A percentile compares a stretch with the other conserved stretches of the same genome.
phyloP scores from a whole-genome alignment of 208 protist species.

The Tritrichomonas foetus region DNA sequence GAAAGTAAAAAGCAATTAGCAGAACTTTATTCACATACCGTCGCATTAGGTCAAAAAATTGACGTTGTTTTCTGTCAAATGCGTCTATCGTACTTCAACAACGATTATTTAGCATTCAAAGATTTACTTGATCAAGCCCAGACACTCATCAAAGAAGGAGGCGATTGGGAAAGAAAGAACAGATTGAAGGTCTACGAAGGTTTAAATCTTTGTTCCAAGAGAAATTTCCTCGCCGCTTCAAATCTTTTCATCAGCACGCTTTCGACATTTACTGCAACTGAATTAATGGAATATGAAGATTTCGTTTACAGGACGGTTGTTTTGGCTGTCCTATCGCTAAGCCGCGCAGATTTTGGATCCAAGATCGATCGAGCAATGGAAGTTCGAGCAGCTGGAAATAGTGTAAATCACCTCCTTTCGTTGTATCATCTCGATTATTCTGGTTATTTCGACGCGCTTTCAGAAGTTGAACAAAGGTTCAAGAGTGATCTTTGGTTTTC shows the following conservation, averaged over 20 bases:
- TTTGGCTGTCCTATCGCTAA: background rate
- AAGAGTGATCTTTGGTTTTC: conserved; percentile 30
- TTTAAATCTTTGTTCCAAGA: background rate
- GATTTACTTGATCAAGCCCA: conserved; percentile 21
- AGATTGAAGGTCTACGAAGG: conserved; percentile 33
- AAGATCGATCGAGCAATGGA: conserved; percentile 13
- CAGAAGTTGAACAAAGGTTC: background rate
- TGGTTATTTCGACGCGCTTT: background rate
- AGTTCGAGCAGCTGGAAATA: background rate
- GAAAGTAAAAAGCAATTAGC: background rate
- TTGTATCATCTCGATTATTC: conserved; percentile 9
- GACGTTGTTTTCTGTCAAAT: conserved; percentile 40
- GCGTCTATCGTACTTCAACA: background rate
- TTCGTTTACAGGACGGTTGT: conserved; percentile 16
- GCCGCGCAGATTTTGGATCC: background rate
- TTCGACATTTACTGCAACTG: conserved; percentile 28
- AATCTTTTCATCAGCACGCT: conserved; percentile 9
- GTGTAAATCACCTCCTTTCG: background rate
- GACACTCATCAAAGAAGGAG: conserved; percentile 11
- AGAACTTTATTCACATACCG: background rate
- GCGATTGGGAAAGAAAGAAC: conserved; percentile 33
- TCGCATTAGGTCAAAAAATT: conserved; percentile 29
- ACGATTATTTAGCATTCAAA: background rate
- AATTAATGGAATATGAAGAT: conserved; percentile 11
- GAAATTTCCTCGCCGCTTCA: background rate